Base-by-base conservation (phyloP, 2,329 filamentous ascomycete species). In the Zasmidium angulare region DNA sequence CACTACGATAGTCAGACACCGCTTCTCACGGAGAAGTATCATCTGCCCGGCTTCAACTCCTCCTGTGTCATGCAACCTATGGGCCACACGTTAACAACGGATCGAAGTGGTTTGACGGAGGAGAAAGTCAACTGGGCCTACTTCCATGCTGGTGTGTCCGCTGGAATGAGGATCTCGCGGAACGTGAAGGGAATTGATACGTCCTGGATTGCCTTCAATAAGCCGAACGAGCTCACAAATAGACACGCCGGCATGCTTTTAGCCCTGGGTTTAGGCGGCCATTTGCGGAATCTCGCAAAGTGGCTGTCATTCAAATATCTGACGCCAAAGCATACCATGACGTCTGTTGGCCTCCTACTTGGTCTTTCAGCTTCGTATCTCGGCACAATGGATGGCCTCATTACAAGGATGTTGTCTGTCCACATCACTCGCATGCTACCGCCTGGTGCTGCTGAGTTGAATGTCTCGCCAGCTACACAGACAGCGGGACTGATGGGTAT, bases 271-370 rank as follows among this genome's bases (percentile, higher is more conserved):
- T 80, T 99, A 22, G 97, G 97, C 68, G 96, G 95, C 0, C 96
- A 99, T 76, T 80, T 99, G n/a, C 95, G 91, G 67, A 89, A 87
- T 7, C 84, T 99, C 24, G 95, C 95, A 2, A 98, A 98, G 78
- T 99, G 95, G 93, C 89, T 99, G 47, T 93, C 93, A 9, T 99
- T 98, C 83, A 98, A 97, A 72, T 99, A 99, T 68, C 80, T 99
- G n/a, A 99, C 95, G 0, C 93, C 95, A 1, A 99, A 99, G 71
- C 96, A 99, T 75, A 96, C 93, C 23, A 99, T 99, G 95, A 98
- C 95, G 22, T 98, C 95, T 0, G 93, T 99, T 56, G 95, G 95
- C 10, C 81, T 99, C n/a, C 82, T 99, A 2, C 81, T 99, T 0
- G 95, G 95, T 0, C 81, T 99, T 19, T 93, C 95, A 9, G 95